phyloP scores from a whole-genome alignment of 129 eudicot genomes.

The Daucus carota region DH1_v3.0 NC_030381.2:36113501-36114000 shows the following conservation, averaged over 20 bases:
- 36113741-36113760: conserved; percentile 21
- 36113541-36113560: conserved; percentile 46
- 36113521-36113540: conserved; percentile 24
- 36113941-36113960: background rate
- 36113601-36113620: conserved; percentile 49
- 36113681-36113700: conserved; percentile 42
- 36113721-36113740: conserved; percentile 49
- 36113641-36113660: conserved; percentile 39
- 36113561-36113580: conserved; percentile 56
- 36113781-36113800: background rate
- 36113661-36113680: conserved; percentile 23
- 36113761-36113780: conserved; percentile 26
- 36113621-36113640: conserved; percentile 51
- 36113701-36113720: conserved; percentile 54
- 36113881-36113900: background rate
- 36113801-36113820: conserved; percentile 4
- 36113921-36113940: background rate
- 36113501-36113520: conserved; percentile 34
- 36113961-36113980: background rate
- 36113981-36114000: background rate
- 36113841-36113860: background rate
- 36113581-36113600: conserved; percentile 73
- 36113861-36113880: background rate
- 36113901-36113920: background rate
- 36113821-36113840: background rate